Evolutionary conservation across 306 rosid genomes (phyloP).

Genomic region (Acacia confusa): DNA sequence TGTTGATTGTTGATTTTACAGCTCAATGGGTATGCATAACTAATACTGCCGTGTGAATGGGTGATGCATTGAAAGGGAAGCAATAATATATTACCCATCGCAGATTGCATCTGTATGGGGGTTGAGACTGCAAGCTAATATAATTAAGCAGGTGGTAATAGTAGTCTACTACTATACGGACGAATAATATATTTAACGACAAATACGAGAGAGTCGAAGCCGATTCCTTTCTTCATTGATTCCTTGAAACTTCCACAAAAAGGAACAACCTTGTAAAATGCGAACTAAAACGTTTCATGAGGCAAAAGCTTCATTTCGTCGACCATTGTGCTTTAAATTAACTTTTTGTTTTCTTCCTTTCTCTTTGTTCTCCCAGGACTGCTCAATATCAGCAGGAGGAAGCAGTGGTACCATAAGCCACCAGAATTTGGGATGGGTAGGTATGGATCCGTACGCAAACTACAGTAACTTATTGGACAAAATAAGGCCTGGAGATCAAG

Average conservation of each 20-base stretch:
- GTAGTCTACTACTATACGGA: background rate
- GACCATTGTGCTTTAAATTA: background rate
- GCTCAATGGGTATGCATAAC: background rate
- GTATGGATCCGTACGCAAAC: conserved; percentile 64
- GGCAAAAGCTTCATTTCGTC: conserved; percentile 18
- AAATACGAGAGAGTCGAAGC: background rate
- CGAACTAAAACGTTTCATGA: conserved; percentile 14
- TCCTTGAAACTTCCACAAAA: conserved; percentile 38
- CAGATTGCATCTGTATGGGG: background rate
- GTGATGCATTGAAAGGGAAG: background rate
- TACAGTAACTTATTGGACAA: conserved; percentile 56
- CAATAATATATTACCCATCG: background rate
- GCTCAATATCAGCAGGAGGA: conserved; percentile 66
- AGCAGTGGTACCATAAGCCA: conserved; percentile 43
- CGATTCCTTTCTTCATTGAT: conserved; percentile 1
- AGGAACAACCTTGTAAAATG: conserved; percentile 24
- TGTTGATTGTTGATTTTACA: background rate
- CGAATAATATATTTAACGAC: conserved; percentile 21
- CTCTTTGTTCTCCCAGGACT: conserved; percentile 41
- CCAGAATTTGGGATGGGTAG: conserved; percentile 63
- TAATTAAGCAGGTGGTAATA: conserved; percentile 15
- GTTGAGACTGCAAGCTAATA: conserved; percentile 29
- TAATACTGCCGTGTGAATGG: background rate
- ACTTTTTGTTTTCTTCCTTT: background rate
- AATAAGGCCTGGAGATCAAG: conserved; percentile 40